Evolutionary conservation across 1,139 yeast species (phyloP).

Genomic region (Ogataea hybrid): DNA sequence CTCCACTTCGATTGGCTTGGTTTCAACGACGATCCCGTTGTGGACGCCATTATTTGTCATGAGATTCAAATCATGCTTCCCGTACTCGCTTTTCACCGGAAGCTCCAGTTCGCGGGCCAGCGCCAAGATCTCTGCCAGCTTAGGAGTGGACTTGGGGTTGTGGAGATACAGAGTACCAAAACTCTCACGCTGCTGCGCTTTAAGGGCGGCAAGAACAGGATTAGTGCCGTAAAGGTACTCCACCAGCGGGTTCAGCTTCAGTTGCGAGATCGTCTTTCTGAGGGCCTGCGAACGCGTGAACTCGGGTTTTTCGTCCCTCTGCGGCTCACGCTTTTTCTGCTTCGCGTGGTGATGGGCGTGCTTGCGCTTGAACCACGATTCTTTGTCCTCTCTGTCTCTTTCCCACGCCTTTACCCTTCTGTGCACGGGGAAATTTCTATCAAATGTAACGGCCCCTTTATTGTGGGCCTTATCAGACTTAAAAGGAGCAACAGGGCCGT

Average conservation of each 20-base stretch:
- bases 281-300: constrained; percentile 2
- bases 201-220: constrained; percentile 69
- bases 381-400: constrained; percentile 50
- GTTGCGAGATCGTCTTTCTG: constrained; percentile 10
- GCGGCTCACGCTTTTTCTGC: constrained; percentile 32
- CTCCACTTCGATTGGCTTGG: constrained; percentile 53
- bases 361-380: constrained; percentile 50
- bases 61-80: constrained; percentile 57
- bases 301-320: constrained; percentile 26
- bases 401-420: constrained; percentile 56
- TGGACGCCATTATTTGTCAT: constrained; percentile 73
- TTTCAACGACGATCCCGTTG: constrained; percentile 75
- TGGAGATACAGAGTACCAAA: constrained; percentile 51
- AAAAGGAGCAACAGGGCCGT: constrained; percentile 29
- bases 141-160: constrained; percentile 37
- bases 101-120: constrained; percentile 41
- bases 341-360: constrained; percentile 60
- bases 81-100: constrained; percentile 27
- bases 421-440: constrained; percentile 42
- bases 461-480: constrained; percentile 4
- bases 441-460: constrained; percentile 32
- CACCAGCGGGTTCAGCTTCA: constrained; percentile 40
- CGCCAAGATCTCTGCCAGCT: constrained; percentile 37
- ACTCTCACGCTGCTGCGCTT: constrained; percentile 51
- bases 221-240: constrained; percentile 80